Conservation (phyloP, 2,329 filamentous ascomycete species). For the Ophiostoma ips region DNA sequence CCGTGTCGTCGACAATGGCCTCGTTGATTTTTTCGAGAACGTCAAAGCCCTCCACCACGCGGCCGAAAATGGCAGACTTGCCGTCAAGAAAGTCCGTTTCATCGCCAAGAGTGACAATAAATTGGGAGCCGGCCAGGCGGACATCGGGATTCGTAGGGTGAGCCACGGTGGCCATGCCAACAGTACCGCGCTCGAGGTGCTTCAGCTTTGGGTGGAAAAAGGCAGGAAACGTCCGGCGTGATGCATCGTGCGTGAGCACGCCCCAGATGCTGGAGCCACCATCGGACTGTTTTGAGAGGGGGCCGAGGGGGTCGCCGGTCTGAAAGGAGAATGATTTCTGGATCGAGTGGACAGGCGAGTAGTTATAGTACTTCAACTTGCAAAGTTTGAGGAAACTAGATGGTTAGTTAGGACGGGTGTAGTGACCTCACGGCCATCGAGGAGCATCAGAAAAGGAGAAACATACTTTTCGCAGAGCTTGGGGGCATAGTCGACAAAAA, state of each 20-base stretch:
- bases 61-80: constrained; percentile 88
- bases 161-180: constrained; percentile 92
- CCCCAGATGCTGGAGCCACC: constrained; percentile 93
- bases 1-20: constrained; percentile 73
- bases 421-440: too few relatives aligned
- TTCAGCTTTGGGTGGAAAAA: constrained; percentile 77
- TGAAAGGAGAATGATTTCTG: constrained; percentile 96
- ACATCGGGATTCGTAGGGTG: constrained; percentile 64
- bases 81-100: constrained; percentile 83
- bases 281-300: constrained; percentile 70
- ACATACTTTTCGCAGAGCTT: constrained; percentile 88
- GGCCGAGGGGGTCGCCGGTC: constrained; percentile 85
- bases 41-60: constrained; percentile 92
- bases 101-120: constrained; percentile 82
- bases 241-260: constrained; percentile 49
- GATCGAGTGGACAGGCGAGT: constrained; percentile 78
- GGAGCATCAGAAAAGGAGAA: not conserved
- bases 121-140: constrained; percentile 77
- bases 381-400: constrained; percentile 93
- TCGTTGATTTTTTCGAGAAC: constrained; percentile 85
- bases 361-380: constrained; percentile 99
- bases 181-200: constrained; percentile 76
- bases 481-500: constrained; percentile 77
- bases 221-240: constrained; percentile 67
- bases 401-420: constrained; percentile 10